Conservation (phyloP, 179 eudicot genomes). For the Pouteria campechiana region DNA sequence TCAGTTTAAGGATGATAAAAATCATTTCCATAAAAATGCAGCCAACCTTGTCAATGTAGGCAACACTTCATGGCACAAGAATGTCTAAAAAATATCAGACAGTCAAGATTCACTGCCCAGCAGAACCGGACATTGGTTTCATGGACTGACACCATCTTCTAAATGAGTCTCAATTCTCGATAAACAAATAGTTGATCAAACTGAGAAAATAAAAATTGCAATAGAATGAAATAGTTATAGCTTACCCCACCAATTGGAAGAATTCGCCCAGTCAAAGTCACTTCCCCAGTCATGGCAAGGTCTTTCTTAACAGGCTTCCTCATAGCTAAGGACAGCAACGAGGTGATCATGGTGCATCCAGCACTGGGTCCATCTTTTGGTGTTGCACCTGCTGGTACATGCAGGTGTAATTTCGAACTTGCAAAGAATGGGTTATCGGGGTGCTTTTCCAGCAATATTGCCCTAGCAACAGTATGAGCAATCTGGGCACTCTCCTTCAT, state of each 20-base stretch:
- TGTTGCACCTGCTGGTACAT: conserved; percentile 97
- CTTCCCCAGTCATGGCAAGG: conserved; percentile 98
- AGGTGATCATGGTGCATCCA: conserved; percentile 97
- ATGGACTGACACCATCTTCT: no score
- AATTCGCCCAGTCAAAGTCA: conserved; percentile 78
- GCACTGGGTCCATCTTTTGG: conserved; percentile 99
- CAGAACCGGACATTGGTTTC: no score
- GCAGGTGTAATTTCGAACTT: conserved; percentile 82
- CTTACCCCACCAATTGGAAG: conserved; percentile 99
- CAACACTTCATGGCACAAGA: no score
- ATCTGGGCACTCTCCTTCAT: conserved; percentile 99
- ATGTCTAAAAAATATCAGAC: no score
- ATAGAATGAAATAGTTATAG: neutral
- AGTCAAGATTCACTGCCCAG: no score
- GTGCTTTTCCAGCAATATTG: conserved; percentile 51
- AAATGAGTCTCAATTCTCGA: no score
- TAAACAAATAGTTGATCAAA: no score
- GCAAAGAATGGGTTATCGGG: conserved; percentile 57
- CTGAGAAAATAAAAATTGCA: no score
- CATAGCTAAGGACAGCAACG: conserved; percentile 79
- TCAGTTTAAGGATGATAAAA: no score
- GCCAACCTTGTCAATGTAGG: no score
- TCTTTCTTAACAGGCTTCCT: conserved; percentile 76
- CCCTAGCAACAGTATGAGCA: conserved; percentile 81
- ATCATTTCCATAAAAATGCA: no score